Base-by-base conservation (phyloP, 2,329 filamentous ascomycete genomes). In the Escovopsis sp. region DNA sequence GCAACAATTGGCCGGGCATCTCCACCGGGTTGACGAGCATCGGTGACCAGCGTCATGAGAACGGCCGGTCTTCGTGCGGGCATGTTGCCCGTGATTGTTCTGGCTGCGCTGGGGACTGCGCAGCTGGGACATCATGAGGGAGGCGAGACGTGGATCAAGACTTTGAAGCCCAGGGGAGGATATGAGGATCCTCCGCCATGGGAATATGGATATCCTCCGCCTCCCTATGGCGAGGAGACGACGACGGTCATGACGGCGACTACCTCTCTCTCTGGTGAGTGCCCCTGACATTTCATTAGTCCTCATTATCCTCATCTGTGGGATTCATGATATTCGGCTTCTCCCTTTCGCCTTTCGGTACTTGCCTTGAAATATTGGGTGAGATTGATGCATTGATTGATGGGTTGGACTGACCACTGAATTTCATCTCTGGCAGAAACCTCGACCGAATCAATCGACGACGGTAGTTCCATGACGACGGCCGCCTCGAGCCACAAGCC, bases 51-150 rank as follows among this genome's bases (percentile, higher is more conserved):
- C 27, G 11, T 30, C 27, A 30, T 30, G 27, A 30, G 27, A 30
- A 11, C 11, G 8, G 27, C 27, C 8, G 46, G 53, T 57, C 52
- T 41, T 64, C 27, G 44, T 57, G 47, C 61, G 57, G 50, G 57
- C 56, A 42, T 43, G 55, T 12, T 38, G 32, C 13, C 29, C 39
- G n/a, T 40, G 54, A 8, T 38, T 51, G 14, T 50, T 25, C 7
- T 13, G 47, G 38, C 33, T 55, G 32, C 11, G 27, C 27, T 30
- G 27, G 27, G 27, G 3, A 8, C 27, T 30, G 27, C 27, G 11
- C 27, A 30, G 27, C 27, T 30, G 3, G 27, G 27, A 30, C 5
- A 11, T 9, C 8, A 24, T 20, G 32, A 39, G 15, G 25, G 6
- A 13, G 35, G 37, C 24, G 16, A 35, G n/a, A 20, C 27, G 24